Evolutionary conservation across 2,329 filamentous ascomycete species (phyloP), one percentile per base, ranked within the genome.

Genomic region (Monosporascus sp.): DNA sequence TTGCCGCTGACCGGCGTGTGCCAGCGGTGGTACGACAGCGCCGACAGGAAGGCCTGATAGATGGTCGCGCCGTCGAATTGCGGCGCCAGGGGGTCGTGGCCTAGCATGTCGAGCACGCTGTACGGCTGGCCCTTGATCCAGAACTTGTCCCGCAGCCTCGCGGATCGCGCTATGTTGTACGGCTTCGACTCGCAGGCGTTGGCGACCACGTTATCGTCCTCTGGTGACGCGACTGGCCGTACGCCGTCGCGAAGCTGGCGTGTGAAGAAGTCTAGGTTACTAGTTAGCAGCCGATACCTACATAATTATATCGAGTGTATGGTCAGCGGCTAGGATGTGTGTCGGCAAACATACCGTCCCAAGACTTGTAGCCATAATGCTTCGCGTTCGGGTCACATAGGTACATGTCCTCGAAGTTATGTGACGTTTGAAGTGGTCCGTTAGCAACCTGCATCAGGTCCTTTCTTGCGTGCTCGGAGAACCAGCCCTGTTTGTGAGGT

Each of bases 121-220:
- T 85, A 85, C 0, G 79, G 78, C 64, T 83, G 79, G 5, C 72
- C 72, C 60, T 85, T 86, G 56, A 82, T 71, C 80, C 81, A 85
- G 70, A 85, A 85, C 3, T 66, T 65, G 61, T 82, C 79, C 20
- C 76, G 74, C 1, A 73, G 67, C 49, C 75, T 70, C 22, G 77
- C 74, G 27, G 74, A 58, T 3, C 65, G 65, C 3, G 52, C 52
- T 3, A 67, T 53, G 56, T 71, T 71, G 20, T 80, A 67, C 44
- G 79, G 76, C 51, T 73, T 76, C 5, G 77, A 79, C 61, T 85
- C 81, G 66, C 81, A 85, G 0, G 77, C 76, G 62, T 81, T 83
- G 41, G 71, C 75, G 51, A 85, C 77, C 22, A 82, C 70, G 35
- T 63, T 68, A 53, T 75, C 69, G 49, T 83, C 74, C 0, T 79